phyloP scores from a whole-genome alignment of 495 filamentous ascomycete genomes.

The Daldinia childiae region DNA sequence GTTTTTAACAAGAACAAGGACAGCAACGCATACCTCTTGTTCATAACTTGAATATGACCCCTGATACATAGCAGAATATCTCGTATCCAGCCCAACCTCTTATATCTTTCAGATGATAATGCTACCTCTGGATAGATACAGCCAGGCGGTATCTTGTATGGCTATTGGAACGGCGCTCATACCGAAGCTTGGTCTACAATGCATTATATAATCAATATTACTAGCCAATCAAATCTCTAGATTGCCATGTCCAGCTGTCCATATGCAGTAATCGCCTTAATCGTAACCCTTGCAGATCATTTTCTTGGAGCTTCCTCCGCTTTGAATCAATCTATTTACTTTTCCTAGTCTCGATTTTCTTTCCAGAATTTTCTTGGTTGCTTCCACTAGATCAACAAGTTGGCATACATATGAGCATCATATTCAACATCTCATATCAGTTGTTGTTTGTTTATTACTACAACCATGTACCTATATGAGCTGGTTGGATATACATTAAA shows the following conservation, averaged over 20 bases:
- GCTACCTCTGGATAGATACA: too few relatives aligned
- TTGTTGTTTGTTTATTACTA: not conserved
- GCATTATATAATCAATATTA: not conserved
- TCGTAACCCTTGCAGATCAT: conserved; percentile 18
- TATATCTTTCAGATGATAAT: not conserved
- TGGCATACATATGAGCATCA: not conserved
- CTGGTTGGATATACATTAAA: not conserved
- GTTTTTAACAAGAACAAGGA: not conserved
- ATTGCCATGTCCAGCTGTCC: conserved; percentile 24
- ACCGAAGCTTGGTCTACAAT: not conserved
- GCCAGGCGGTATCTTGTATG: not conserved
- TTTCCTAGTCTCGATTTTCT: not conserved
- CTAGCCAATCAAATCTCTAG: conserved; percentile 23
- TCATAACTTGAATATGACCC: not conserved
- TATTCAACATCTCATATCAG: not conserved
- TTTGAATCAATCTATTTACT: conserved; percentile 1
- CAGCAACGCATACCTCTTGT: not conserved
- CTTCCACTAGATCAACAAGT: not conserved
- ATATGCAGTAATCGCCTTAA: conserved; percentile 36
- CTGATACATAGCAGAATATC: not conserved
- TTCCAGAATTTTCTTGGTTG: not conserved
- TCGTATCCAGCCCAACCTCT: not conserved
- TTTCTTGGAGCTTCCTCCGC: conserved; percentile 7
- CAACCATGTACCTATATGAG: not conserved
- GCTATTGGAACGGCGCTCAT: not conserved